Evolutionary conservation across 1,284 basidiomycete species (phyloP).

Genomic region (Pyrrhoderma lamaoense): DNA sequence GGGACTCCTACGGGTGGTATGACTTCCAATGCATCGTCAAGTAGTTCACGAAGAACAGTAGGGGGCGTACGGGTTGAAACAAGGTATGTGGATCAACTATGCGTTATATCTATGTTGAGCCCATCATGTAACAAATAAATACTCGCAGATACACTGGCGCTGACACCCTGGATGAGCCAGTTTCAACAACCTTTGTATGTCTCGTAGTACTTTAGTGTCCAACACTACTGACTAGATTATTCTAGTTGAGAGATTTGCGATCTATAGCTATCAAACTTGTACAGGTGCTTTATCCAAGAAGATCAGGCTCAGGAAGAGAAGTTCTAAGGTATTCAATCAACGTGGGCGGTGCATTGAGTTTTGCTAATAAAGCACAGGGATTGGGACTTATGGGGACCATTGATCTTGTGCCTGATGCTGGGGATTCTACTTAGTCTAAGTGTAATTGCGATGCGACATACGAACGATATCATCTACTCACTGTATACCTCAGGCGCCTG

Average conservation of each 20-base stretch:
- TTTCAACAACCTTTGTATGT: conserved; percentile 80
- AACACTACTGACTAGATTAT: neutral
- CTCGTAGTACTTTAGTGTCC: neutral
- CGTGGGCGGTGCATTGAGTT: conserved; percentile 8
- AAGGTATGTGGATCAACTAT: conserved; percentile 43
- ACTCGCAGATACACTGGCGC: conserved; percentile 62
- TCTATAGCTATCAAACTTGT: conserved; percentile 90
- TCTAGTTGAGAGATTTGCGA: conserved; percentile 74
- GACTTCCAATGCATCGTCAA: conserved; percentile 17
- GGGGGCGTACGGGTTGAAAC: conserved; percentile 86
- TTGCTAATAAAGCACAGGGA: conserved; percentile 44
- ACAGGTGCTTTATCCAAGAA: conserved; percentile 86
- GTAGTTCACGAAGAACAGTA: conserved; percentile 45
- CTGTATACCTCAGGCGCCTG: conserved; percentile 56
- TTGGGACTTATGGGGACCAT: conserved; percentile 95
- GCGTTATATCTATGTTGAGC: neutral
- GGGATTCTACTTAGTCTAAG: conserved; percentile 87
- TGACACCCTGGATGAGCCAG: conserved; percentile 88
- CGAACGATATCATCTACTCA: conserved; percentile 11
- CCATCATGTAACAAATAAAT: neutral
- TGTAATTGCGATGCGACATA: conserved; percentile 39
- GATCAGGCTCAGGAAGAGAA: conserved; percentile 63
- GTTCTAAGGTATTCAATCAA: conserved; percentile 53
- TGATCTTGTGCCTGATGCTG: conserved; percentile 77
- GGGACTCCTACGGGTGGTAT: conserved; percentile 39